Evolutionary conservation across 2,329 filamentous ascomycete genomes (phyloP), one percentile per base, ranked within the genome.

Genomic region (Aspergillus glaucus): DNA sequence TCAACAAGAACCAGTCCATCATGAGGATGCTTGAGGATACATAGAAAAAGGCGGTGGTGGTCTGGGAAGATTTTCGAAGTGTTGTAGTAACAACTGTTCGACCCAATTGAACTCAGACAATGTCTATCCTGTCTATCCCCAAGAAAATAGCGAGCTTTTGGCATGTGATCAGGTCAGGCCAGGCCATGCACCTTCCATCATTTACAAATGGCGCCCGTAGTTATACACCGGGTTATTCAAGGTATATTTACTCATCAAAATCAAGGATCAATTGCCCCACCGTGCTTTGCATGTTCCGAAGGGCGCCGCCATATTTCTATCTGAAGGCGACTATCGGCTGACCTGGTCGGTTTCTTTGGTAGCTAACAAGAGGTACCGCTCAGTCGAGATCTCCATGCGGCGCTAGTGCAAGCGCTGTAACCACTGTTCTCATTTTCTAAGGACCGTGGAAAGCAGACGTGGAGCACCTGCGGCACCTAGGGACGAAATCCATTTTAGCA

Each of bases 1-100:
- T 51, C 19, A 51, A 45, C 21, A 45, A 51, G 37, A 51, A 50
- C 21, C 46, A 50, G 45, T 45, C 32, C n/a, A 36, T 36, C 9
- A 36, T 36, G 32, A 36, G 32, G 32, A 36, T 36, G 9, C 32
- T 36, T 15, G 32, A 36, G 32, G 32, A 36, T 36, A 15, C 32
- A 36, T 36, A 36, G 32, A 36, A 36, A 1, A 36, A 36, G 14
- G 32, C 14, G 21, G 17, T 21, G 30, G n/a, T 44, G 26, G 32
- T 15, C 7, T 26, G 17, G 14, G 15, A 24, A 24, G 21, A 17
- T 26, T 34, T 5, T 34, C 30, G n/a, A 8, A 10, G n/a, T 19
- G 17, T 2, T 14, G 21, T 43, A 40, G 15, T 41, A 36, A 37
- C 45, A 36, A 15, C 40, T 41, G 22, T 46, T 43, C 45, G 40